Conservation (phyloP, 495 filamentous ascomycete genomes). For the Aspergillus hancockii region DNA sequence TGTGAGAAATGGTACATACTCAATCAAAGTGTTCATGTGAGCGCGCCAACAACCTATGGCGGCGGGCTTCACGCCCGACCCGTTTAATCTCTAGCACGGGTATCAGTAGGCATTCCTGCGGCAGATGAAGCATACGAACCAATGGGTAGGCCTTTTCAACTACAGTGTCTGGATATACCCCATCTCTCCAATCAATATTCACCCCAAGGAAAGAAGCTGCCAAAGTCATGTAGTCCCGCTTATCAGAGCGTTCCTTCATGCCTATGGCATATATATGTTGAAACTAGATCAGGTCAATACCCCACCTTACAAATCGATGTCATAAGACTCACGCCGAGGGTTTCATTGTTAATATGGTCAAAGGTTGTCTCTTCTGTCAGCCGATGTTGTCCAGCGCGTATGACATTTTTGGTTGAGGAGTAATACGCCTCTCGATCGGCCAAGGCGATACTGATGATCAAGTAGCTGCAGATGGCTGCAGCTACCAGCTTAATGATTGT, state of each 20-base stretch:
- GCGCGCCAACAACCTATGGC: conserved; percentile 39
- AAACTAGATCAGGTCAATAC: conserved; percentile 21
- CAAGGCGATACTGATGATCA: conserved; percentile 11
- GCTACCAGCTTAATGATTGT: conserved; percentile 13
- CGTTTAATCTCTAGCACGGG: conserved; percentile 13
- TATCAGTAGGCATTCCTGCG: not conserved
- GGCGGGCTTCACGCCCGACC: conserved; percentile 9
- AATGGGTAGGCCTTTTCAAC: conserved; percentile 28
- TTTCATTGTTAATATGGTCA: conserved; percentile 29
- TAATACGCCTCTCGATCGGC: conserved; percentile 15
- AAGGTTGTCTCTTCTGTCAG: conserved; percentile 19
- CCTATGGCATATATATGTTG: conserved; percentile 59
- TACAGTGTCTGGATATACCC: conserved; percentile 30
- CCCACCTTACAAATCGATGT: not conserved
- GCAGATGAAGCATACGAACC: conserved; percentile 4
- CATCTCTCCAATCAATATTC: conserved; percentile 55
- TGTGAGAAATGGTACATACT: conserved; percentile 16
- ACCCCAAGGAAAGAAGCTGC: conserved; percentile 54
- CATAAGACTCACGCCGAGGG: conserved; percentile 25
- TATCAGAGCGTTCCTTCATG: conserved; percentile 59
- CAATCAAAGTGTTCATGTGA: conserved; percentile 36
- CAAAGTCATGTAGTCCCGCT: conserved; percentile 59
- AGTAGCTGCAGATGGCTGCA: conserved; percentile 13
- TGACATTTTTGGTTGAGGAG: conserved; percentile 17
- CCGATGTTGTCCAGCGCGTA: conserved; percentile 11